A percentile compares a stretch with the other conserved stretches of the same genome.
These are phyloP conservation scores for Teratosphaeria zuluensis DNA, from an alignment of 2,329 filamentous ascomycete genomes.

Conservation along the genomic window DNA sequence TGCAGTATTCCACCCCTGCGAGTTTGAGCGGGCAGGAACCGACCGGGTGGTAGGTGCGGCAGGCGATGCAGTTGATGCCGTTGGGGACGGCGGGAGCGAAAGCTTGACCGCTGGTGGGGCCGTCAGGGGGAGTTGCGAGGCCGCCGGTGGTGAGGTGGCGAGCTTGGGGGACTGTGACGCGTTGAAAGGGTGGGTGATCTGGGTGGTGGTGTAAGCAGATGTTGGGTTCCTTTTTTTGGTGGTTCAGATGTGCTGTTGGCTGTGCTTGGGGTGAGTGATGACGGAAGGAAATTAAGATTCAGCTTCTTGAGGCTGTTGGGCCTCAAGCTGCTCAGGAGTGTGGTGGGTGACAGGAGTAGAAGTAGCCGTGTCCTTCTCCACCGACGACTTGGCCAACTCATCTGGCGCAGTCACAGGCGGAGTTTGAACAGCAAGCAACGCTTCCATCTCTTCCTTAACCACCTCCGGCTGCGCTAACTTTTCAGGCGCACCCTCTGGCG, in stretches of 20 bases:
- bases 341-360: background rate
- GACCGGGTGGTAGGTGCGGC: slow-evolving; percentile 41
- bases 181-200: slow-evolving; percentile 11
- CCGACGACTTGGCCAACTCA: background rate
- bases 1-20: slow-evolving; percentile 52
- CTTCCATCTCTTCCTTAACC: background rate
- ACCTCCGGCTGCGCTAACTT: background rate
- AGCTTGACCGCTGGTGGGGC: background rate
- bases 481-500: background rate
- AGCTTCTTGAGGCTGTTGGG: background rate
- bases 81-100: slow-evolving; percentile 3
- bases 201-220: slow-evolving; percentile 1
- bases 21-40: slow-evolving; percentile 54
- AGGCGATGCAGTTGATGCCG: slow-evolving; percentile 42
- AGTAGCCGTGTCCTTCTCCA: background rate
- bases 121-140: slow-evolving; percentile 2
- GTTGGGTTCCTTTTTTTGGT: background rate
- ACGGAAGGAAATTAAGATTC: background rate
- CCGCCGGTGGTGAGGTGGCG: background rate
- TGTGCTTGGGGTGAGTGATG: background rate
- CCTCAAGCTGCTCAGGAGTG: background rate
- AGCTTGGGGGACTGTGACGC: slow-evolving; percentile 7
- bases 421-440: background rate
- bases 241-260: background rate
- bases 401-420: background rate